Percentiles rank a stretch among this genome's conserved stretches.
Evolutionary conservation across 441 rosid species (phyloP).

Genomic region (Monsonia emarginata): DNA sequence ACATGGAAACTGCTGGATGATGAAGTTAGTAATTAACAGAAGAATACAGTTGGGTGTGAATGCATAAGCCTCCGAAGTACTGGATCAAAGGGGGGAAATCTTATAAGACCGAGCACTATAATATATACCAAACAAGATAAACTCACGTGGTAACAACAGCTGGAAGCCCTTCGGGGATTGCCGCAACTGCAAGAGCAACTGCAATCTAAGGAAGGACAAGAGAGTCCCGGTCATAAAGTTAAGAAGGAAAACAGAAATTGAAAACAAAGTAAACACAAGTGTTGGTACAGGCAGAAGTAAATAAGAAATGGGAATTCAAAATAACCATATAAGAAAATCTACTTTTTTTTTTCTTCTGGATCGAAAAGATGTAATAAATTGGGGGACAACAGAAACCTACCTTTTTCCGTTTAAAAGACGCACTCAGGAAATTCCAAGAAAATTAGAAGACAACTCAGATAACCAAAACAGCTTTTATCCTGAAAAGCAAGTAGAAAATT

Average conservation of each 20-base stretch:
- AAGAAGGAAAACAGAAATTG: background rate
- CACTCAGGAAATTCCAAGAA: background rate
- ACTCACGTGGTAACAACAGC: constrained; percentile 99
- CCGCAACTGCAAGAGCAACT: constrained; percentile 99
- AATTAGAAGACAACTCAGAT: background rate
- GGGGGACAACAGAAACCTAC: background rate
- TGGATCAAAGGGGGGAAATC: background rate
- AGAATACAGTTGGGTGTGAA: background rate
- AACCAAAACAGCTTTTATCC: background rate
- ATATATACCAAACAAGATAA: constrained; percentile 13
- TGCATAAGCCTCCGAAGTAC: background rate
- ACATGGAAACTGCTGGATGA: background rate
- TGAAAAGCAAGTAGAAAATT: constrained; percentile 5
- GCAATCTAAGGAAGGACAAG: constrained; percentile 65
- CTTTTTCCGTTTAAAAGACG: background rate
- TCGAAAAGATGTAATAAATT: background rate
- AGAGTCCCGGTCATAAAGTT: constrained; percentile 13
- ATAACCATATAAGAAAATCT: background rate
- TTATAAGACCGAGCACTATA: background rate
- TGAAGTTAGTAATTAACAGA: background rate
- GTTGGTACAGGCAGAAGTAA: background rate
- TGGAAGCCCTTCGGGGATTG: constrained; percentile 99
- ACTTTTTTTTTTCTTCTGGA: background rate
- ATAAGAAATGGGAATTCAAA: constrained; percentile 5
- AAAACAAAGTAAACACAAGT: background rate